Base-by-base conservation (phyloP, 1,284 basidiomycete genomes). In the Malassezia arunalokei region DNA sequence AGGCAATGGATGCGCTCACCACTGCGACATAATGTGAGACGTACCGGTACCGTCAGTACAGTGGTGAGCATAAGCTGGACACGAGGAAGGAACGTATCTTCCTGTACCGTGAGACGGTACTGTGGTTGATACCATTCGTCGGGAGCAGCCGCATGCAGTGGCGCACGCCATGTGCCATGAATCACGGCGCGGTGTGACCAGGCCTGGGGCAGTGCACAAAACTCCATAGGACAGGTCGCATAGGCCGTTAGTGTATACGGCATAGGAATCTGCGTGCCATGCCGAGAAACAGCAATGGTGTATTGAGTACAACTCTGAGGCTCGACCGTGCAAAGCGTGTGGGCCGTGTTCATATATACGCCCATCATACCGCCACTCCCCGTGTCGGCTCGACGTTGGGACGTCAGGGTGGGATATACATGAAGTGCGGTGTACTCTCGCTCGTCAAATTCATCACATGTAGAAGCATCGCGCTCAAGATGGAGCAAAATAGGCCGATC, bases 321-420 rank as follows among this genome's bases (percentile, higher is more conserved):
- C 12, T 35, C 54, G 41, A 66, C 40, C 5, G 62, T 57, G 52
- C 87, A 85, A 27, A 91, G 74, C 14, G 83, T 76, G 71, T 90
- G 86, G 0, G 82, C 79, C 38, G 82, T 84, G 60, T 87, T 86
- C 3, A 84, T 85, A 58, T 85, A 91, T 4, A 78, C 76, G n/a
- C 83, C 82, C 55, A 53, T 52, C 17, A 40, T 38, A 24, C 47
- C 51, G 14, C 51, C 47, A 15, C n/a, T 12, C 5, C 42, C 41
- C 11, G 45, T 24, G 6, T 48, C 30, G 29, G 40, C 37, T 28
- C 31, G 46, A 20, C 33, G 48, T 51, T n/a, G 47, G 14, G 11
- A 43, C 2, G n/a, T 17, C n/a, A 38, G 29, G 28, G 30, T 47
- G 3, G 39, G 47, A 39, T 46, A 58, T 2, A 46, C 56, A 12